Percentiles rank a stretch among this genome's conserved stretches.
These are phyloP conservation scores for barrel medic (Medicago truncatula) DNA, from an alignment of 306 rosid species.

Conservation along the genomic window MtrunA17r5.0-ANR NC_053044.1:35336501-35337000, in stretches of 20 bases:
- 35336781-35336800: constrained; percentile 33
- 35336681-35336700: constrained; percentile 98
- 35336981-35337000: constrained; percentile 30
- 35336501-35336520: constrained; percentile 36
- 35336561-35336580: constrained; percentile 98
- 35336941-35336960: constrained; percentile 26
- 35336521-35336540: constrained; percentile 97
- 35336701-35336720: constrained; percentile 97
- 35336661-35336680: constrained; percentile 90
- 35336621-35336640: constrained; percentile 98
- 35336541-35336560: constrained; percentile 96
- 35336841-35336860: constrained; percentile 98
- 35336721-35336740: constrained; percentile 89
- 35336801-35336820: constrained; percentile 24
- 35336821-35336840: constrained; percentile 57
- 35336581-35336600: constrained; percentile 98
- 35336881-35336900: constrained; percentile 99
- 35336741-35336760: constrained; percentile 88
- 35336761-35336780: constrained; percentile 25
- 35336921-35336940: constrained; percentile 7
- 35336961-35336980: constrained; percentile 24
- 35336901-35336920: constrained; percentile 61
- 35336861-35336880: constrained; percentile 98
- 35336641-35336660: constrained; percentile 96
- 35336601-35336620: constrained; percentile 97